A percentile compares a stretch with the other conserved stretches of the same genome.
These are phyloP conservation scores for Bryoglossum gracile DNA, from an alignment of 495 filamentous ascomycete species.

Conservation along the genomic window DNA sequence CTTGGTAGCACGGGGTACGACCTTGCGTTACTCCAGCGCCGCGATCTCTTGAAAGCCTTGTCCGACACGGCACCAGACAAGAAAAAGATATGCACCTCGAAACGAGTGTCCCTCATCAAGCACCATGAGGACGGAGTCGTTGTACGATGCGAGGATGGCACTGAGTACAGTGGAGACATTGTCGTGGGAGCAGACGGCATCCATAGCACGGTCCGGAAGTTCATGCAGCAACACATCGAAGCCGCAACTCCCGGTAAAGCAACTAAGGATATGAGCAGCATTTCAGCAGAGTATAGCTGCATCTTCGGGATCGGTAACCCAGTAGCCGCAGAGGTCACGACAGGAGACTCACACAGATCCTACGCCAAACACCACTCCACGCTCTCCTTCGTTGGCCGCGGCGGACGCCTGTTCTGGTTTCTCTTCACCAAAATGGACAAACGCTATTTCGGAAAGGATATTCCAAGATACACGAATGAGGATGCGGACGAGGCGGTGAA, in stretches of 20 bases:
- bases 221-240: slow-evolving; percentile 18
- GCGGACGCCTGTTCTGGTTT: slow-evolving; percentile 19
- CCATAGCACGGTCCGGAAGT: slow-evolving; percentile 17
- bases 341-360: slow-evolving; percentile 3
- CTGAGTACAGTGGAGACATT: slow-evolving; percentile 33
- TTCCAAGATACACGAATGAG: slow-evolving; percentile 31
- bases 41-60: slow-evolving; percentile 29
- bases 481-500: slow-evolving; percentile 27
- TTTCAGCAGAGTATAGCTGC: background rate
- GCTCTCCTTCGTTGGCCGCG: slow-evolving; percentile 7
- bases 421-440: slow-evolving; percentile 30
- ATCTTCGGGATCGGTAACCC: slow-evolving; percentile 23
- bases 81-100: slow-evolving; percentile 25
- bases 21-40: slow-evolving; percentile 30
- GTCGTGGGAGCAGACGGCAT: slow-evolving; percentile 48
- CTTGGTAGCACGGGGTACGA: slow-evolving; percentile 19
- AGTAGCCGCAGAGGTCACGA: slow-evolving; percentile 8
- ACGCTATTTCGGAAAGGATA: slow-evolving; percentile 29
- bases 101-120: slow-evolving; percentile 26
- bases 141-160: slow-evolving; percentile 27
- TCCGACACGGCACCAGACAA: slow-evolving; percentile 30
- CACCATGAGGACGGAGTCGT: slow-evolving; percentile 7
- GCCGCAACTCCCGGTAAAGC: background rate
- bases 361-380: slow-evolving; percentile 8
- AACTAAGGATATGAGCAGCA: slow-evolving; percentile 13